A percentile compares a stretch with the other conserved stretches of the same genome.
phyloP scores from a whole-genome alignment of 192 early-diverging fungal genomes.

The Umbelopsis sp. region DNA sequence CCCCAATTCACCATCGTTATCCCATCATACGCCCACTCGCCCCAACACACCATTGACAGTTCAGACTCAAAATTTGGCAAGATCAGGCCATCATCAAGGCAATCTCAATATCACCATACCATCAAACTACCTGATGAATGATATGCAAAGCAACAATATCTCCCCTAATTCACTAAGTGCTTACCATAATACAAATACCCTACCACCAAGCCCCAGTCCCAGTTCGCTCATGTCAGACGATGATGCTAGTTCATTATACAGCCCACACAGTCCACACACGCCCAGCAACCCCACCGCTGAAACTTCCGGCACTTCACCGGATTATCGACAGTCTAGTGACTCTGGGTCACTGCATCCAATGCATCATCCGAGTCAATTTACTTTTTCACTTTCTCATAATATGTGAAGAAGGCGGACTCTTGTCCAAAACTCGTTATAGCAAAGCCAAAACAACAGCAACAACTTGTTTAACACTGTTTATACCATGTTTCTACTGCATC shows the following conservation, averaged over 20 bases:
- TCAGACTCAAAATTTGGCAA: slow-evolving; percentile 38
- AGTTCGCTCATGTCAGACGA: slow-evolving; percentile 38
- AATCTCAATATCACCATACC: slow-evolving; percentile 23
- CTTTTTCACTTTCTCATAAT: slow-evolving; percentile 17
- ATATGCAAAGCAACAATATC: slow-evolving; percentile 13
- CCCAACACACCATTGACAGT: slow-evolving; percentile 37
- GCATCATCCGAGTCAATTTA: slow-evolving; percentile 10
- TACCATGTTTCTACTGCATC: too few relatives aligned
- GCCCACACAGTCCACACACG: slow-evolving; percentile 32
- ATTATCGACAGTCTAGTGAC: slow-evolving; percentile 11
- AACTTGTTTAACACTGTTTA: not conserved
- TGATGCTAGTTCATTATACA: slow-evolving; percentile 35
- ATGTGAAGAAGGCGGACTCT: not conserved
- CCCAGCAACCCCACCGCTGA: slow-evolving; percentile 23
- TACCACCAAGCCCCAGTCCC: slow-evolving; percentile 39
- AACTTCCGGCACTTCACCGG: slow-evolving; percentile 3
- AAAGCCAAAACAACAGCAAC: not conserved
- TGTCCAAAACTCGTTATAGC: not conserved
- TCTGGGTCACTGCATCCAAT: slow-evolving; percentile 8
- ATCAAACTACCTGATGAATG: slow-evolving; percentile 5
- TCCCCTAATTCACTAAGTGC: slow-evolving; percentile 14
- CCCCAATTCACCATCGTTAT: not conserved
- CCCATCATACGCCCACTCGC: slow-evolving; percentile 17
- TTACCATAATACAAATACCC: slow-evolving; percentile 21
- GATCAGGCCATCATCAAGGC: not conserved